Evolutionary conservation across 2,329 filamentous ascomycete genomes (phyloP).

Genomic region (Incumbomyces lentus): DNA sequence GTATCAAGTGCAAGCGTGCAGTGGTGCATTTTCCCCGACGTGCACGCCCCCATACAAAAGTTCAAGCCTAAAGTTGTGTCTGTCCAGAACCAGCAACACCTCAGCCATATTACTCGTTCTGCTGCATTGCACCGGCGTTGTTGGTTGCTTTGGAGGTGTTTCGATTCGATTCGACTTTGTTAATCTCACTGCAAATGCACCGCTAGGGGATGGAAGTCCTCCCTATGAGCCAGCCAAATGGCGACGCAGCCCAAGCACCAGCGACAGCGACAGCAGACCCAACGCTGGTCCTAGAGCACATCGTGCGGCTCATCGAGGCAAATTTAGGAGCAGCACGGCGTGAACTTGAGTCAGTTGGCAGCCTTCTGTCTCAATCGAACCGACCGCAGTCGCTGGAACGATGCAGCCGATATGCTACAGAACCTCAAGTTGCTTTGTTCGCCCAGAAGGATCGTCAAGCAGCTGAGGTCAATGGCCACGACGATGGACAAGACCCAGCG

Average conservation of each 20-base stretch:
- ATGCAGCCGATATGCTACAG: conserved; percentile 80
- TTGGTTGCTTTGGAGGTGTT: conserved; percentile 2
- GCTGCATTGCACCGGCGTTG: conserved; percentile 18
- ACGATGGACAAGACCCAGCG: conserved; percentile 29
- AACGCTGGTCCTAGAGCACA: conserved; percentile 59
- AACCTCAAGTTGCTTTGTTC: conserved; percentile 73
- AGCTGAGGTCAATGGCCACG: conserved; percentile 19
- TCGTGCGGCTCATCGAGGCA: conserved; percentile 59
- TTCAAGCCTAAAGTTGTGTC: too few relatives aligned
- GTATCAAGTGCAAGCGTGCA: too few relatives aligned
- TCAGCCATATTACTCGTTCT: background rate
- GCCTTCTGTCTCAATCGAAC: conserved; percentile 63
- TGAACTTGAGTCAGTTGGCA: conserved; percentile 72
- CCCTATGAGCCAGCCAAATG: conserved; percentile 16
- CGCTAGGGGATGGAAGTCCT: conserved; percentile 18
- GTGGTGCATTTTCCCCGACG: too few relatives aligned
- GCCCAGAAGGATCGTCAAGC: conserved; percentile 63
- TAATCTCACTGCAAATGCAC: conserved; percentile 1
- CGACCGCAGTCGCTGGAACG: conserved; percentile 73
- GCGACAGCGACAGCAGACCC: conserved; percentile 50
- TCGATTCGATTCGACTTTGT: background rate
- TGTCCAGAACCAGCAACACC: too few relatives aligned
- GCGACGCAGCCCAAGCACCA: conserved; percentile 8
- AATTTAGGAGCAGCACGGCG: conserved; percentile 63
- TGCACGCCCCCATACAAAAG: too few relatives aligned